A percentile compares a stretch with the other conserved stretches of the same genome.
phyloP scores from a whole-genome alignment of 176 grass and related monocot genomes.

The Bromus sterilis region DNA sequence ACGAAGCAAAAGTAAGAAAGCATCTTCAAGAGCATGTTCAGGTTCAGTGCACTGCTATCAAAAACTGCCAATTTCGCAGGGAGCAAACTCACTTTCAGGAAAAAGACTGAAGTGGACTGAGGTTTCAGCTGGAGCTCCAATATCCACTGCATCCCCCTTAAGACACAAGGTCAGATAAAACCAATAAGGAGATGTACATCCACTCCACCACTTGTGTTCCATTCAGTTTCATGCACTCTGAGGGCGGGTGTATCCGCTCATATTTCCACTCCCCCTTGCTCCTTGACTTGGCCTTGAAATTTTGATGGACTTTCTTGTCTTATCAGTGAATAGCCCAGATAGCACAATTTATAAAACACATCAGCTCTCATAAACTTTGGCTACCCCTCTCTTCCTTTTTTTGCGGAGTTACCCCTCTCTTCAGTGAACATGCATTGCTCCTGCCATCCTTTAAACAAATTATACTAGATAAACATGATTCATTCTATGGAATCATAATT shows the following conservation, averaged over 20 bases:
- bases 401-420: too few species aligned
- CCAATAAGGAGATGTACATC: conserved; percentile 19
- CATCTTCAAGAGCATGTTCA: conserved; percentile 29
- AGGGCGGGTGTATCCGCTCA: neutral
- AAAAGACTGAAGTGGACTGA: conserved; percentile 23
- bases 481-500: neutral
- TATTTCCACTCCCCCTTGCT: neutral
- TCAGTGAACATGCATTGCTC: neutral
- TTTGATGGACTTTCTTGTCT: neutral
- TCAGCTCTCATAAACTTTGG: too few species aligned
- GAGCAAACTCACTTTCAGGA: conserved; percentile 39
- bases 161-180: conserved; percentile 34
- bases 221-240: conserved; percentile 1
- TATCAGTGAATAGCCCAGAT: neutral
- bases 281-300: neutral
- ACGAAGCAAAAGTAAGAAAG: conserved; percentile 13
- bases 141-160: conserved; percentile 7
- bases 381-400: too few species aligned
- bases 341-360: neutral
- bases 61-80: conserved; percentile 16
- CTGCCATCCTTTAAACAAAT: neutral
- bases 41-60: conserved; percentile 15
- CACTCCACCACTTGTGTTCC: conserved; percentile 11
- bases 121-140: conserved; percentile 31
- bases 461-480: neutral